Base-by-base conservation (phyloP, 257 asterid species). In the Lycium barbarum region DNA sequence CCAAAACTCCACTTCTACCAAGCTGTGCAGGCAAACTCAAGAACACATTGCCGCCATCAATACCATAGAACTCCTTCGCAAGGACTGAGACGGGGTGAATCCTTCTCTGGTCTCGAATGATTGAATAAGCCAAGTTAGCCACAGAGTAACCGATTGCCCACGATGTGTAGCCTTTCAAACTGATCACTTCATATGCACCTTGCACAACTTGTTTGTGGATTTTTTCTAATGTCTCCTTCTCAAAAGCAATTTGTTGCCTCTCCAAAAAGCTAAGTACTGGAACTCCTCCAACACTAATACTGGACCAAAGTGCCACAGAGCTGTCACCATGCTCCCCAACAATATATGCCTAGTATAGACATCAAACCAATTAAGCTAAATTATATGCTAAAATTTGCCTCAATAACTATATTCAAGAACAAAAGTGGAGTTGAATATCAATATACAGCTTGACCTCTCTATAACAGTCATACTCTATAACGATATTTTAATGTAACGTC, bases 101-200 rank as follows among this genome's bases (percentile, higher is more conserved):
- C 86, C 88, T 84, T 74, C 99, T 90, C 84, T 95, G 99, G 33
- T 95, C 94, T 62, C 99, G 91, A 11, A 95, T 82, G 5, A 95
- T 84, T 2, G 95, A 73, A 22, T 92, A 93, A 67, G 97, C 97
- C 87, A 95, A 84, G 86, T 84, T 94, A 22, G 98, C 97, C 1
- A 88, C 99, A 0, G 98, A 95, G 90, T 95, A 95, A 6, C 99
- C 99, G 0, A 95, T 93, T 0, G 98, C 99, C 99, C 99, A 95
- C 0, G 99, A 95, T 6, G 98, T 95, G 94, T 95, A 95, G 70
- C 99, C 99, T 87, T 95, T 95, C 81, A 95, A 90, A 7, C 84
- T 89, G 80, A 95, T 95, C 45, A 95, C 99, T 78, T 95, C 98
- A 61, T 94, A 95, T 2, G 99, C 99, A 13, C 99, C 81, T 7